Conservation (phyloP, 176 grass and related monocot genomes). For the Ensete ventricosum region DNA sequence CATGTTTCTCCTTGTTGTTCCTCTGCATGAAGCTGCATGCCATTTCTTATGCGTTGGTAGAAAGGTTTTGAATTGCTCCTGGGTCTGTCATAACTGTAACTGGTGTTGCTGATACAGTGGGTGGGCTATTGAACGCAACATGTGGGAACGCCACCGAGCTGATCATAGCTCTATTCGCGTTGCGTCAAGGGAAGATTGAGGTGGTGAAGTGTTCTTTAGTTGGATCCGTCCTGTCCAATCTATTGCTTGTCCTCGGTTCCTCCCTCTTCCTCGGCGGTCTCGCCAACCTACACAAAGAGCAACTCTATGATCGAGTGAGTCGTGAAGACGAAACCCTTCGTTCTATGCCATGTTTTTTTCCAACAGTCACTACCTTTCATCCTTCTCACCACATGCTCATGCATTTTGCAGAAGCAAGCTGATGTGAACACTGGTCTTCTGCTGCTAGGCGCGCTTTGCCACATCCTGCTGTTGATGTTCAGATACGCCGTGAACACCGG, state of each 20-base stretch:
- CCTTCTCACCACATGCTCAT: neutral
- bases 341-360: neutral
- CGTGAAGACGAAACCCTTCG: neutral
- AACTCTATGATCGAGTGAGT: conserved; percentile 57
- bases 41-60: neutral
- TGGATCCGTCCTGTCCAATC: conserved; percentile 86
- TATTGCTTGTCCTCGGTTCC: conserved; percentile 79
- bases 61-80: neutral
- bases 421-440: conserved; percentile 67
- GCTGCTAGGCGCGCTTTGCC: conserved; percentile 70
- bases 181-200: conserved; percentile 56
- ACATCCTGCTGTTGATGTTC: conserved; percentile 62
- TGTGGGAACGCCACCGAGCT: conserved; percentile 94
- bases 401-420: conserved; percentile 35
- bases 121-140: conserved; percentile 88
- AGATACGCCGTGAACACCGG: conserved; percentile 37
- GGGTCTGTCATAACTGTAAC: too few relatives aligned
- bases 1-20: neutral
- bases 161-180: conserved; percentile 85
- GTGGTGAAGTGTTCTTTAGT: conserved; percentile 91
- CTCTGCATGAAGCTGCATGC: neutral
- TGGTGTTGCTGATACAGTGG: conserved; percentile 38
- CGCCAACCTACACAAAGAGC: conserved; percentile 39
- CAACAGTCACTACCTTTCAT: too few relatives aligned
- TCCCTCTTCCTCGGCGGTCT: conserved; percentile 78